Evolutionary conservation across 331 rosid genomes (phyloP).

Genomic region (Stylosanthes scabra): DNA sequence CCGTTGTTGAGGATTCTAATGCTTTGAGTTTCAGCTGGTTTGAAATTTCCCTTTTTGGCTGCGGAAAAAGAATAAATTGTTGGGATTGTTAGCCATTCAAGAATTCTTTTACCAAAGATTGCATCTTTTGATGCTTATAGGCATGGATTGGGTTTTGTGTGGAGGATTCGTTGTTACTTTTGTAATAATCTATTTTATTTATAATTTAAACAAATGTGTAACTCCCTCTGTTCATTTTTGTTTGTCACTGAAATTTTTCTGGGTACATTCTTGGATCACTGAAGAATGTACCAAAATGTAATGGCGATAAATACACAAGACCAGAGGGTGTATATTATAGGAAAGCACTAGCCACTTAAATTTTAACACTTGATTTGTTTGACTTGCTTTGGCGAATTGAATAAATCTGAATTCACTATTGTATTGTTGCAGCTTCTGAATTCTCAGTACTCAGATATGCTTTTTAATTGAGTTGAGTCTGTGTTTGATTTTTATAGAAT

Average conservation of each 20-base stretch:
- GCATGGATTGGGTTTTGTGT: constrained; percentile 11
- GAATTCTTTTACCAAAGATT: constrained; percentile 4
- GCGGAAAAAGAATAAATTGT: neutral
- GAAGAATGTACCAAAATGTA: too few species aligned
- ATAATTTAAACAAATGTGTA: neutral
- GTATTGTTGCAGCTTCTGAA: neutral
- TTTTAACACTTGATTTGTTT: constrained; percentile 1
- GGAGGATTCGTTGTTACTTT: neutral
- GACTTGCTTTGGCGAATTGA: constrained; percentile 13
- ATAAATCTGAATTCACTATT: neutral
- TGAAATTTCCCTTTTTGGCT: neutral
- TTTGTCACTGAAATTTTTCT: too few species aligned
- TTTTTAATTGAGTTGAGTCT: constrained; percentile 2
- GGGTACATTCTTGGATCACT: too few species aligned
- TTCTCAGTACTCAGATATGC: neutral
- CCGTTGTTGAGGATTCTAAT: constrained; percentile 34
- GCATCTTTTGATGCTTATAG: constrained; percentile 12
- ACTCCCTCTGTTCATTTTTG: neutral
- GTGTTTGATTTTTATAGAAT: neutral
- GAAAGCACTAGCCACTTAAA: neutral
- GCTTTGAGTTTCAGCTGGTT: constrained; percentile 22
- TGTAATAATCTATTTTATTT: neutral
- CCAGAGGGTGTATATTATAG: too few species aligned
- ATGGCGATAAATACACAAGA: too few species aligned
- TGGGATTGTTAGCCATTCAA: neutral